Evolutionary conservation across 495 filamentous ascomycete genomes (phyloP).

Genomic region (Penicillium argentinense): DNA sequence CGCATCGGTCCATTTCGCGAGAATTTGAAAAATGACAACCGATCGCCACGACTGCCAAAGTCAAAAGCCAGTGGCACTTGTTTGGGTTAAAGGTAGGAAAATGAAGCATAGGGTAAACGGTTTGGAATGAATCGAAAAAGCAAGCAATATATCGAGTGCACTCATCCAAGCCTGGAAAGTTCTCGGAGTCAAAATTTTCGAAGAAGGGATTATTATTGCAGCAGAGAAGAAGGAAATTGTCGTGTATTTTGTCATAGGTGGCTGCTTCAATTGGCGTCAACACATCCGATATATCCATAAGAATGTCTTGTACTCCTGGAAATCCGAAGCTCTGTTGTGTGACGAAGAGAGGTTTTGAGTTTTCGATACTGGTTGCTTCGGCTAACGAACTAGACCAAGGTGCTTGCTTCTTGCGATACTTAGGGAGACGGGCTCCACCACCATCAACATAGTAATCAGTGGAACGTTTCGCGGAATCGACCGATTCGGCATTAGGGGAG

Average conservation of each 20-base stretch:
- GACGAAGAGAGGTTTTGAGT: conserved; percentile 10
- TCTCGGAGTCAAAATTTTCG: conserved; percentile 32
- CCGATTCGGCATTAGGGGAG: conserved; percentile 21
- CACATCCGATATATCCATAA: conserved; percentile 10
- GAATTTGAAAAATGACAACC: conserved; percentile 39
- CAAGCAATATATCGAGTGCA: conserved; percentile 33
- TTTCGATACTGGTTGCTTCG: conserved; percentile 10
- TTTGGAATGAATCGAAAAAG: conserved; percentile 43
- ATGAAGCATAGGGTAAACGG: conserved; percentile 48
- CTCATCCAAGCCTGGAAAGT: conserved; percentile 34
- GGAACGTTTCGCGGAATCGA: conserved; percentile 23
- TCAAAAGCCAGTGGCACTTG: conserved; percentile 42
- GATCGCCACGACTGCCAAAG: conserved; percentile 44
- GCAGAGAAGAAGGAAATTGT: conserved; percentile 37
- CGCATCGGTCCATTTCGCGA: conserved; percentile 26
- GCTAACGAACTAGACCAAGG: conserved; percentile 19
- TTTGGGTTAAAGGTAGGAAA: conserved; percentile 39
- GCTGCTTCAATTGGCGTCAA: conserved; percentile 23
- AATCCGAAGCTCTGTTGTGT: conserved; percentile 23
- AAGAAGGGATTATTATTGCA: conserved; percentile 35
- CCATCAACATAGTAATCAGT: conserved; percentile 42
- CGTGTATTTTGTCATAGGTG: conserved; percentile 37
- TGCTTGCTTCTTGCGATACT: conserved; percentile 27
- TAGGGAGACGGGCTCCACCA: conserved; percentile 31
- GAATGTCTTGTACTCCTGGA: conserved; percentile 17